A percentile compares a stretch with the other conserved stretches of the same genome.
Evolutionary conservation across 2,329 filamentous ascomycete genomes (phyloP).

Genomic region (Penicillium sp.): DNA sequence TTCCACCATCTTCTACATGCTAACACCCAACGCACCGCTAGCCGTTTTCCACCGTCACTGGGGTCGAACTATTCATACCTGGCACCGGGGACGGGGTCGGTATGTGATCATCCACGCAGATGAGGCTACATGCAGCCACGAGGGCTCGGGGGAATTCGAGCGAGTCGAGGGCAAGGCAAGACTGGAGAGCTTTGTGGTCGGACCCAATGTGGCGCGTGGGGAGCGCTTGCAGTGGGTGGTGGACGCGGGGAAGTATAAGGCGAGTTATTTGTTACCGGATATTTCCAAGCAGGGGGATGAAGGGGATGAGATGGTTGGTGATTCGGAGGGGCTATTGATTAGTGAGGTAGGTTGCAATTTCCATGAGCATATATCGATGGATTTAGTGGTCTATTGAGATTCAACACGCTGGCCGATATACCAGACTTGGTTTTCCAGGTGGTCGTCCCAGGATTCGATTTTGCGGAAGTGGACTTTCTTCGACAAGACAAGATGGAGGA

Average conservation of each 20-base stretch:
- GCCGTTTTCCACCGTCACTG: slow-evolving; percentile 54
- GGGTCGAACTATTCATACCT: slow-evolving; percentile 64
- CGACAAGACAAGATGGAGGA: slow-evolving; percentile 51
- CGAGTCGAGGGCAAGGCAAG: slow-evolving; percentile 42
- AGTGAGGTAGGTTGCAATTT: neutral
- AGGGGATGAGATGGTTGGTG: neutral
- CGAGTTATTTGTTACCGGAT: slow-evolving; percentile 60
- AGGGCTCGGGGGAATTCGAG: neutral
- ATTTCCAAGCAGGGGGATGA: neutral
- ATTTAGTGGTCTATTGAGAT: neutral
- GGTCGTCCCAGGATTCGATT: slow-evolving; percentile 68
- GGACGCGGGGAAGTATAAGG: slow-evolving; percentile 68
- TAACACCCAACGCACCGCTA: slow-evolving; percentile 58
- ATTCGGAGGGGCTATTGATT: neutral
- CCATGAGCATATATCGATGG: neutral
- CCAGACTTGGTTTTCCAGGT: neutral
- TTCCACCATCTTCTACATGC: slow-evolving; percentile 65
- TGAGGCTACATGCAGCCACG: slow-evolving; percentile 34
- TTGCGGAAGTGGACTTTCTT: slow-evolving; percentile 68
- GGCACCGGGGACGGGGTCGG: slow-evolving; percentile 63
- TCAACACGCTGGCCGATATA: slow-evolving; percentile 7
- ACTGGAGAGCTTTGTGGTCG: slow-evolving; percentile 67
- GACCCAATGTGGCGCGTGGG: slow-evolving; percentile 57
- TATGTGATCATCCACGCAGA: slow-evolving; percentile 67
- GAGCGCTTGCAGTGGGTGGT: slow-evolving; percentile 70